Evolutionary conservation across 1,284 basidiomycete species (phyloP).

Genomic region (Blastosporella zonata): DNA sequence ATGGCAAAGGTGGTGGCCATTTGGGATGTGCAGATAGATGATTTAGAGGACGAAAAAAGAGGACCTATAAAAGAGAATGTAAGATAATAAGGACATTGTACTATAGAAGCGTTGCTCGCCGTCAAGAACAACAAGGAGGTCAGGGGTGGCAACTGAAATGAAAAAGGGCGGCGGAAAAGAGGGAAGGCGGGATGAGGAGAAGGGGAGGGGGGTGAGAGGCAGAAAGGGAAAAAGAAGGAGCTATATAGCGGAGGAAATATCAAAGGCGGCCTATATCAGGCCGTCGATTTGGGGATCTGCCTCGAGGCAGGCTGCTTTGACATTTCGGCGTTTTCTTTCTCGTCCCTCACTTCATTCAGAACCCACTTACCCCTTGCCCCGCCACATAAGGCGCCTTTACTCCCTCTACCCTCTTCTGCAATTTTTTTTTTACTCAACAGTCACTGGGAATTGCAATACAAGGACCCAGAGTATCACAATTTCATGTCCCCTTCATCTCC

Average conservation of each 20-base stretch:
- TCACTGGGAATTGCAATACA: constrained; percentile 3
- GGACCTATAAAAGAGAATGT: constrained; percentile 19
- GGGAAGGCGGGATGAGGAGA: constrained; percentile 28
- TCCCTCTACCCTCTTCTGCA: background rate
- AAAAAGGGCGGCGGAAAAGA: constrained; percentile 28
- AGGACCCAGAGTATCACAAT: constrained; percentile 3
- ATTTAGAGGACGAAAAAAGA: constrained; percentile 22
- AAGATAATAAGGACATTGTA: constrained; percentile 11
- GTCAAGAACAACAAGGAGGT: constrained; percentile 22
- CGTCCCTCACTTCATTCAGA: constrained; percentile 15
- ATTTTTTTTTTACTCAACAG: constrained; percentile 5
- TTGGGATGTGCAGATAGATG: constrained; percentile 9
- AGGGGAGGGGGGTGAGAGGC: constrained; percentile 25
- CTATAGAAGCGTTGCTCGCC: constrained; percentile 11
- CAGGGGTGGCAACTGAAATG: constrained; percentile 31
- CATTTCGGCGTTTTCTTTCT: constrained; percentile 21
- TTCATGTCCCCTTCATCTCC: constrained; percentile 17
- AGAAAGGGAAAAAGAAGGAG: constrained; percentile 27
- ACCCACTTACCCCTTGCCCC: constrained; percentile 15
- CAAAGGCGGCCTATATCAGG: constrained; percentile 17
- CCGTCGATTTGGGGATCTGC: constrained; percentile 15
- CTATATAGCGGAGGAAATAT: constrained; percentile 20
- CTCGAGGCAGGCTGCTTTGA: constrained; percentile 21
- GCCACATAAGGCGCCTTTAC: constrained; percentile 21
- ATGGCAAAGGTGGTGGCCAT: constrained; percentile 30